phyloP scores from a whole-genome alignment of 2,329 filamentous ascomycete genomes.

The Lachnellula hyalina region DNA sequence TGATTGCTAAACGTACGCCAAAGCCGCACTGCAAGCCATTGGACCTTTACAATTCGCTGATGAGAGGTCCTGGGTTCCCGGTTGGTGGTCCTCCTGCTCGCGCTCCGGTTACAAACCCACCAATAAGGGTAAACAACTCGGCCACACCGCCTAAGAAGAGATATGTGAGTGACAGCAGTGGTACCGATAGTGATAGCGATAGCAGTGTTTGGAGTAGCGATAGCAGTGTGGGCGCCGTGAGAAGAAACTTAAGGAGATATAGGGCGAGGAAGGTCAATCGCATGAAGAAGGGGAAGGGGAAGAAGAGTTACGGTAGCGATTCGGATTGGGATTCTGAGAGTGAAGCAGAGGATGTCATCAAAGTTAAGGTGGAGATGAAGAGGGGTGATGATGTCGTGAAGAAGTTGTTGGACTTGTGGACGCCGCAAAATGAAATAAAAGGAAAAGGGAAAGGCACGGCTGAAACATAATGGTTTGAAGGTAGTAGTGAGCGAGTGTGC shows the following conservation, averaged over 20 bases:
- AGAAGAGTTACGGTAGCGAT: background rate
- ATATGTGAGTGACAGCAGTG: conserved; percentile 6
- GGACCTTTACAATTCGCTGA: conserved; percentile 11
- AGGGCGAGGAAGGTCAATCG: background rate
- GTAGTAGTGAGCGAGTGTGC: background rate
- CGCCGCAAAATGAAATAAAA: background rate
- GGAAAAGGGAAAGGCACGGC: conserved; percentile 5
- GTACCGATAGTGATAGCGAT: conserved; percentile 7
- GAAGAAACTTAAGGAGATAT: conserved; percentile 5
- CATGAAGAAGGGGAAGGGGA: background rate
- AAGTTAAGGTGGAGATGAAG: conserved; percentile 11
- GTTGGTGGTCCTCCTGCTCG: background rate
- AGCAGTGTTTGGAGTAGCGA: background rate
- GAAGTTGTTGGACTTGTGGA: conserved; percentile 17
- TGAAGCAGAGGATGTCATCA: conserved; percentile 12
- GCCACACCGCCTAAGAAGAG: conserved; percentile 2
- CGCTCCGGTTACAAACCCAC: background rate
- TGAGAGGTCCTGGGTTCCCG: background rate
- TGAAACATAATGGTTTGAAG: background rate
- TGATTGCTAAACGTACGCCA: conserved; percentile 16
- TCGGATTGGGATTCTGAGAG: conserved; percentile 5
- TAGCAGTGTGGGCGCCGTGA: conserved; percentile 8
- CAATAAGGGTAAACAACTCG: background rate
- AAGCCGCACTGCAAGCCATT: conserved; percentile 9
- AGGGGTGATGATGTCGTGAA: conserved; percentile 16